Evolutionary conservation across 345 rosid species (phyloP), one percentile per base, ranked within the genome.

Genomic region (Ricinus communis): DNA sequence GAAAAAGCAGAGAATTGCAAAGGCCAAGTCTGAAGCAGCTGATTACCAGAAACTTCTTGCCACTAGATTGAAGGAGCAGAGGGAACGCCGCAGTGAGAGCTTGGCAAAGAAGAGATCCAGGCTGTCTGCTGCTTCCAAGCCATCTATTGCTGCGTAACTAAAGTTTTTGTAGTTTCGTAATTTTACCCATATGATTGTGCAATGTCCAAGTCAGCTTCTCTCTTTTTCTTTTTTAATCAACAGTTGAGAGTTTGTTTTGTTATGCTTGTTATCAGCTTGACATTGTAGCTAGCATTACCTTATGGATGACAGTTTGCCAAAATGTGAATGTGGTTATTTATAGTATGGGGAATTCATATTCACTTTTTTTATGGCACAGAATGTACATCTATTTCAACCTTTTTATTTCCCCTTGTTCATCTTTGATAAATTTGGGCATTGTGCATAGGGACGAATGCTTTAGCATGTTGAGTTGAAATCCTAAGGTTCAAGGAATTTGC

Each of bases 11-110:
- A 87, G 90, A 73, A 84, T 88, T 52, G 87, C 89, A 0, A 92
- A 90, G 93, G 91, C 97, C 63, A 87, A 88, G 89, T 62, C 97
- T 8, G 97, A 90, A 36, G 97, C 97, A 0, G 97, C 93, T 0
- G 96, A 90, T 36, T 92, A 90, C 80, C 96, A 90, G 83, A 92
- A 86, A 71, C 97, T 92, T 77, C 96, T 92, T 19, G 94, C 93
- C 28, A 76, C 86, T 22, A 81, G 97, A 69, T 82, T 92, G 85
- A 88, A 90, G 90, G 94, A 92, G 72, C 97, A 90, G 81, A 80
- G 96, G 5, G 94, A 87, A 25, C 90, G 83, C 28, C 86, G 90
- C 21, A 92, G 97, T 57, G 93, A 92, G 83, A 92, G 96, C 79
- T 81, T 92, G 79, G 97, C 97, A 18, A 92, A 88, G 90, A 92